These are phyloP conservation scores for Cocos nucifera DNA, from an alignment of 176 grass and related monocot genomes.

Conservation along the genomic window DNA sequence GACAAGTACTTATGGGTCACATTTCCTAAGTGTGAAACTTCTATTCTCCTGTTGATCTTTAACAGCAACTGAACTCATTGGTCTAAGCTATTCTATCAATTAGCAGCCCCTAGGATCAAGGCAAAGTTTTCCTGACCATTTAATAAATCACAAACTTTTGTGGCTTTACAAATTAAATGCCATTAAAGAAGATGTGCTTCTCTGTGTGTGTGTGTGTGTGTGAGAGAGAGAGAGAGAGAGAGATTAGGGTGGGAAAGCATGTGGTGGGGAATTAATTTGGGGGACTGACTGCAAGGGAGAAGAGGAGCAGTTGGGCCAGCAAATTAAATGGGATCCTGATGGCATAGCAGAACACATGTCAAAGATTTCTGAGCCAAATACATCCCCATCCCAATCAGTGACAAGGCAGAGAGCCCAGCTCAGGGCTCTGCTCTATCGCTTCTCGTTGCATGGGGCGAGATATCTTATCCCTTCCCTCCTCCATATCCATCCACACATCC, in stretches of 20 bases:
- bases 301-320: constrained; percentile 2
- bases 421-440: too few relatives aligned
- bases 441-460: background rate
- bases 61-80: background rate
- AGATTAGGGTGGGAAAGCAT: background rate
- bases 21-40: too few relatives aligned
- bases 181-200: constrained; percentile 28
- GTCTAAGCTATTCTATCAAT: background rate
- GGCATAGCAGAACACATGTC: background rate
- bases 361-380: background rate
- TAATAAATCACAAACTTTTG: constrained; percentile 36
- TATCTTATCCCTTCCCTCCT: constrained; percentile 1
- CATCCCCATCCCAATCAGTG: background rate
- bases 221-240: background rate
- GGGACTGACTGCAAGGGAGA: background rate
- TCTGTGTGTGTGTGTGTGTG: constrained; percentile 19
- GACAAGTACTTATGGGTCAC: too few relatives aligned
- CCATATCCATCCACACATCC: constrained; percentile 8
- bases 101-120: constrained; percentile 1
- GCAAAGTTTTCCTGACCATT: constrained; percentile 23
- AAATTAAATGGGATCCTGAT: constrained; percentile 2
- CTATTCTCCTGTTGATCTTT: constrained; percentile 10
- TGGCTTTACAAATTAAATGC: constrained; percentile 44
- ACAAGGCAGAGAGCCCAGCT: background rate
- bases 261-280: constrained; percentile 1